Conservation (phyloP, 768 basidiomycete genomes). For the Mycena rosella region DNA sequence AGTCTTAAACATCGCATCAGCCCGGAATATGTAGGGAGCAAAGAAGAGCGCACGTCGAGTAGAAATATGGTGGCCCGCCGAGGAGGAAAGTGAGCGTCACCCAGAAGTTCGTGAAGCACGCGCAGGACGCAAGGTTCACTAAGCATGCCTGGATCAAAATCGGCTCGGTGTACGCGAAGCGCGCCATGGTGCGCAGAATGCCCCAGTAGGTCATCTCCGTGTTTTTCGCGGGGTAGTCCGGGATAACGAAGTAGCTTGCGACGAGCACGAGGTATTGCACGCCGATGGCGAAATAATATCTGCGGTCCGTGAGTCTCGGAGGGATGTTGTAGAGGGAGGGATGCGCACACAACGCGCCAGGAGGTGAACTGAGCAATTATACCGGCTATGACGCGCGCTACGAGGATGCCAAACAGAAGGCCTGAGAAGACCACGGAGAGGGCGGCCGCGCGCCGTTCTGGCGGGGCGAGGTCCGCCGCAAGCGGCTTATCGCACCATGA, state of each 20-base stretch:
- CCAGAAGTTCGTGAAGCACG: constrained; percentile 60
- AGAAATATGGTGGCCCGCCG: constrained; percentile 67
- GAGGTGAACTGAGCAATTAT: constrained; percentile 78
- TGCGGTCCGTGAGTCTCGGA: background rate
- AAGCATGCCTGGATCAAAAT: constrained; percentile 64
- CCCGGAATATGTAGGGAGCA: background rate
- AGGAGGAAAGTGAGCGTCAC: constrained; percentile 73
- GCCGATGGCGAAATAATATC: constrained; percentile 81
- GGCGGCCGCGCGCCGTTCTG: constrained; percentile 77
- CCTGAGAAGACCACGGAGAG: constrained; percentile 80
- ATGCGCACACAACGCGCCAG: constrained; percentile 70
- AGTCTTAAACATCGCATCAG: background rate
- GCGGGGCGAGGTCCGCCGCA: constrained; percentile 86
- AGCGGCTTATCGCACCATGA: constrained; percentile 49
- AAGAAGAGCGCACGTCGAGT: constrained; percentile 53
- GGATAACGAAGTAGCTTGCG: constrained; percentile 75
- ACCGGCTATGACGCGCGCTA: constrained; percentile 81
- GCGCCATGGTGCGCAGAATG: constrained; percentile 69
- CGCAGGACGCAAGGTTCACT: constrained; percentile 60
- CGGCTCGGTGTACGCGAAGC: constrained; percentile 69
- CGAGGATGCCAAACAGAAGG: constrained; percentile 78
- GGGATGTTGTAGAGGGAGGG: no score
- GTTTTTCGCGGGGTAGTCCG: constrained; percentile 88
- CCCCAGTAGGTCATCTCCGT: constrained; percentile 69
- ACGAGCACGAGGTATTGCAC: constrained; percentile 71